Percentiles rank a stretch among this genome's conserved stretches.
Conservation (phyloP, 2,329 filamentous ascomycete genomes). For the Apiospora arundinis region DNA sequence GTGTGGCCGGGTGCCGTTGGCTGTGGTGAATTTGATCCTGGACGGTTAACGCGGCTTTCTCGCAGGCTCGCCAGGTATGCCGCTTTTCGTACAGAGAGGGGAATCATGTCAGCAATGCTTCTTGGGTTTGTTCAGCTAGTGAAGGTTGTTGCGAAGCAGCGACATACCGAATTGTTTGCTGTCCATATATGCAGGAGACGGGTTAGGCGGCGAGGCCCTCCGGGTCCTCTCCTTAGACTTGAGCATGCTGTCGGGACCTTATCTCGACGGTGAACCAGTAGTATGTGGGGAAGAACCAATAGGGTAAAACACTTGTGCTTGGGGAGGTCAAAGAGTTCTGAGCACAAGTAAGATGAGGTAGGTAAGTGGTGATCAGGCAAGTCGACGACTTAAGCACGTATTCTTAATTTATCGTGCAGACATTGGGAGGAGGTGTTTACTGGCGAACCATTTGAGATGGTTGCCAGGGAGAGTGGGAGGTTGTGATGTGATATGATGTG, state of each 20-base stretch:
- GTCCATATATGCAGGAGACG: conserved; percentile 68
- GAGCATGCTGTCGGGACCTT: conserved; percentile 29
- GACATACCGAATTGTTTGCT: conserved; percentile 70
- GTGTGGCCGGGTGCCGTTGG: conserved; percentile 43
- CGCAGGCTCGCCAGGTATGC: conserved; percentile 75
- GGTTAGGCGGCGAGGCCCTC: conserved; percentile 52
- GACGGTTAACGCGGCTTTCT: conserved; percentile 69
- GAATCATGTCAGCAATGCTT: conserved; percentile 23
- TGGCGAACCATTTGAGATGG: conserved; percentile 4
- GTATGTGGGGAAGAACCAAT: not conserved
- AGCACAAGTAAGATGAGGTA: conserved; percentile 7
- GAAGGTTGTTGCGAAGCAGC: conserved; percentile 24
- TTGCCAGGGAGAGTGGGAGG: not conserved
- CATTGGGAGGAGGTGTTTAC: conserved; percentile 6
- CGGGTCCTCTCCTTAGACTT: conserved; percentile 37
- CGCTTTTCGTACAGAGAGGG: conserved; percentile 51
- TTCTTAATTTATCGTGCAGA: conserved; percentile 1
- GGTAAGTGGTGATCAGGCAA: not conserved
- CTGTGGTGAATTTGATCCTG: conserved; percentile 73
- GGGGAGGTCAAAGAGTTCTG: not conserved
- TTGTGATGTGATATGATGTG: not conserved
- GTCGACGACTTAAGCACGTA: not conserved
- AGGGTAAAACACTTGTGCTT: not conserved
- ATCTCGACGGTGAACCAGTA: not conserved
- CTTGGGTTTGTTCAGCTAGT: conserved; percentile 25